Evolutionary conservation across 108 stramenopile species (phyloP), one percentile per base, ranked within the genome.

Genomic region (Skeletonema potamos): DNA sequence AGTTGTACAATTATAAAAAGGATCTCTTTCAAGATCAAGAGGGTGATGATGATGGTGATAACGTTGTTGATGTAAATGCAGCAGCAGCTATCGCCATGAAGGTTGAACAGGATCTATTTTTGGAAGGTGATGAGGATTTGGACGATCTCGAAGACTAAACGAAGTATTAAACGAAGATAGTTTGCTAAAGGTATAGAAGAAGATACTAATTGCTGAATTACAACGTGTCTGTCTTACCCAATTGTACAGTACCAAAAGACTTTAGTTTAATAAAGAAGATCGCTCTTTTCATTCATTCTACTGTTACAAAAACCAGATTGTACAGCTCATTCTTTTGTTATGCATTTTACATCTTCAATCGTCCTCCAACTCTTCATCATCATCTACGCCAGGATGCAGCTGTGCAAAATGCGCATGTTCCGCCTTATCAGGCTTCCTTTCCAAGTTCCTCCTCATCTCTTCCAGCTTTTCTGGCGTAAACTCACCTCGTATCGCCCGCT

Each of bases 91-190:
- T 41, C n/a, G 39, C 39, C 39, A 15, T 41, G 39, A 82, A 89
- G 55, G 90, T 93, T 0, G 75, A 92, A 58, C 77, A 70, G 37
- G 85, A 90, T 64, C 76, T 95, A 62, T 93, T 93, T 62, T 66
- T 95, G 80, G 85, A 92, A 20, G 92, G 88, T 12, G 90, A 86
- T 70, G 94, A 93, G 72, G 92, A 92, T 67, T 79, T 95, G 60
- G 91, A 95, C 70, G 94, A 93, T 66, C 66, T 93, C 1, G 92
- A 93, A 30, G 88, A 93, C 61, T 86, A 89, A 85, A 32, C 73
- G 1, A 6, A 44, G 1, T 13, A 12, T 13, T 12, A 27, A 62
- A 56, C 7, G 10, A 27, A 44, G 27, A 37, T 56, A 4, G 9
- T 20, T 26, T 27, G 1, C 27, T 13, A 48, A 6, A 32, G 30